These are phyloP conservation scores for Rhodocollybia butyracea DNA, from an alignment of 768 basidiomycete species.

Conservation along the genomic window DNA sequence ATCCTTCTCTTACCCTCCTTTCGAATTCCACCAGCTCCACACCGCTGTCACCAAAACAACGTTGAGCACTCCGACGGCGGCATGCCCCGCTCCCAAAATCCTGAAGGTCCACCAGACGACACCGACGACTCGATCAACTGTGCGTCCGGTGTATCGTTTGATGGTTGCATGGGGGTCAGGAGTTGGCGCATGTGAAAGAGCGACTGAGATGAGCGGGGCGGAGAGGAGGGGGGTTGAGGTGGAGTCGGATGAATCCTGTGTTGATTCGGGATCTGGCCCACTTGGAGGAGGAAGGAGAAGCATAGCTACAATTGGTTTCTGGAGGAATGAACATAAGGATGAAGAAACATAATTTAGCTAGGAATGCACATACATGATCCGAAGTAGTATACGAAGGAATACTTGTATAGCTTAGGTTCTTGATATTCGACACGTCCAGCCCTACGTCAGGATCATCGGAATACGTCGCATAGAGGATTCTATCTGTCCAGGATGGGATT, in stretches of 20 bases:
- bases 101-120: conserved; percentile 76
- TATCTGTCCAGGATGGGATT: conserved; percentile 89
- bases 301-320: conserved; percentile 87
- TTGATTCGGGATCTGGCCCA: not conserved
- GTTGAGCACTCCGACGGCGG: conserved; percentile 67
- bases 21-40: not conserved
- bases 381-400: conserved; percentile 84
- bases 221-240: conserved; percentile 40
- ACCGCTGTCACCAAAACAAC: too few relatives aligned
- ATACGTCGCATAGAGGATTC: conserved; percentile 81
- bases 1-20: too few relatives aligned
- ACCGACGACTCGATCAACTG: conserved; percentile 73
- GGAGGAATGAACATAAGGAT: conserved; percentile 4
- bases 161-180: conserved; percentile 51
- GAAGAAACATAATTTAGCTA: not conserved
- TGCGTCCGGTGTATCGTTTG: conserved; percentile 65
- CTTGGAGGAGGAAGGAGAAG: conserved; percentile 58
- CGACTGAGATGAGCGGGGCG: conserved; percentile 51
- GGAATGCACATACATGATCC: conserved; percentile 69
- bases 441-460: conserved; percentile 58
- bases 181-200: conserved; percentile 42
- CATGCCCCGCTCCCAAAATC: conserved; percentile 74
- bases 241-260: conserved; percentile 12
- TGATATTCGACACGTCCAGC: conserved; percentile 50
- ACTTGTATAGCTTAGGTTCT: conserved; percentile 71